A percentile compares a stretch with the other conserved stretches of the same genome.
Conservation (phyloP, 768 basidiomycete genomes). For the Naganishia friedmannii region DNA sequence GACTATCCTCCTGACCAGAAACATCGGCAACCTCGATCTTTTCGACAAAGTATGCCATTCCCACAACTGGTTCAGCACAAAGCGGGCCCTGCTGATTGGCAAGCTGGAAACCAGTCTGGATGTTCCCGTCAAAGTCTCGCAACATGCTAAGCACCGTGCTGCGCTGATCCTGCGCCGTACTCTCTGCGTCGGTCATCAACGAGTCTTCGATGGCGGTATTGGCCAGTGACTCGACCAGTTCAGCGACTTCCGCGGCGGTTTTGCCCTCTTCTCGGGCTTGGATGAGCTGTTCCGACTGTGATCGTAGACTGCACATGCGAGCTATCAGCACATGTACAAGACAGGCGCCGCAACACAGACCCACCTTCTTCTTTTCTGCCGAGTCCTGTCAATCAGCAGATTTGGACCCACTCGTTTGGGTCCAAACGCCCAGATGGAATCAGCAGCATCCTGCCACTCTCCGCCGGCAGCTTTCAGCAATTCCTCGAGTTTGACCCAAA, state of each 20-base stretch:
- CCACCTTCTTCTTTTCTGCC: constrained; percentile 40
- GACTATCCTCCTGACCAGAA: constrained; percentile 56
- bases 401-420: constrained; percentile 83
- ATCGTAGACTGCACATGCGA: neutral
- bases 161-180: constrained; percentile 30
- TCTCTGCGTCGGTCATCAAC: constrained; percentile 21
- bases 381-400: constrained; percentile 69
- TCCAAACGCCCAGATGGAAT: constrained; percentile 85
- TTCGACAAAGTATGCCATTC: constrained; percentile 82
- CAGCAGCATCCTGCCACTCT: constrained; percentile 73
- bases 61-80: constrained; percentile 91
- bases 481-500: constrained; percentile 69
- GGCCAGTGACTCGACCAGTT: constrained; percentile 39
- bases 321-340: neutral
- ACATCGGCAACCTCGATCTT: constrained; percentile 65
- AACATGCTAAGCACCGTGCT: constrained; percentile 39
- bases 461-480: constrained; percentile 65
- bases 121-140: constrained; percentile 69
- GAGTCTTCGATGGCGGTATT: constrained; percentile 19
- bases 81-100: constrained; percentile 91
- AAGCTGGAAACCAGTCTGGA: constrained; percentile 93
- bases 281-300: constrained; percentile 33
- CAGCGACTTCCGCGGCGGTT: constrained; percentile 45
- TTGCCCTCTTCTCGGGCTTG: constrained; percentile 44
- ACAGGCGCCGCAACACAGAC: constrained; percentile 34